Conservation (phyloP, 139 green algal species). For the Axilococcus clingmanii region DNA sequence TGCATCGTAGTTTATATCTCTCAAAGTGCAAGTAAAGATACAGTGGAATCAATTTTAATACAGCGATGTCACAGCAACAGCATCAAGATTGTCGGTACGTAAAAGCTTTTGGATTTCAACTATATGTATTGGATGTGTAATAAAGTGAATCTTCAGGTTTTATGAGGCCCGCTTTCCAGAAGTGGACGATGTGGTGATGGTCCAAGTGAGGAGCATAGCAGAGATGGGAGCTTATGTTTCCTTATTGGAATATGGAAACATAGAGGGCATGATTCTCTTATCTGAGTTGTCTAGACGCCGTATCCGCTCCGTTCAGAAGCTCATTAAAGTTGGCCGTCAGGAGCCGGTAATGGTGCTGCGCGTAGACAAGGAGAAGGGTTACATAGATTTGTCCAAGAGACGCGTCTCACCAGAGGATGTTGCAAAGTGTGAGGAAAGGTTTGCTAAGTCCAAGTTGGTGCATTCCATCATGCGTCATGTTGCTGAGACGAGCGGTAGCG, state of each 20-base stretch:
- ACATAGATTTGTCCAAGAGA: conserved; percentile 98
- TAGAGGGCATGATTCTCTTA: conserved; percentile 97
- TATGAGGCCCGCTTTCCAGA: conserved; percentile 95
- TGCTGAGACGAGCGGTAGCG: conserved; percentile 72
- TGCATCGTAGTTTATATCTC: no score
- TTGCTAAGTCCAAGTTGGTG: conserved; percentile 95
- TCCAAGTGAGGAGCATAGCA: conserved; percentile 85
- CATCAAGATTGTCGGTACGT: conserved; percentile 23
- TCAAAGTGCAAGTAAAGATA: no score
- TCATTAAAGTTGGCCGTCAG: conserved; percentile 96
- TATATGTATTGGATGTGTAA: conserved; percentile 8
- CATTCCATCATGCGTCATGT: conserved; percentile 98
- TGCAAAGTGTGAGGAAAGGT: conserved; percentile 82
- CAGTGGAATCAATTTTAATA: no score
- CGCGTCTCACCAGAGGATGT: conserved; percentile 92
- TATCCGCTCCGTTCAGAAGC: conserved; percentile 97
- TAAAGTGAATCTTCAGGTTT: conserved; percentile 55
- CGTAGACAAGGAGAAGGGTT: conserved; percentile 99
- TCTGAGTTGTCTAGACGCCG: conserved; percentile 95
- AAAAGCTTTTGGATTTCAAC: conserved; percentile 2
- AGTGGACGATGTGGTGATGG: conserved; percentile 97
- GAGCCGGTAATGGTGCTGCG: conserved; percentile 99
- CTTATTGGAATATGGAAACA: conserved; percentile 88
- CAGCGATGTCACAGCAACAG: no score
- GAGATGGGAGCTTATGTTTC: conserved; percentile 99